Evolutionary conservation across 169 alveolate species (phyloP), one percentile per base, ranked within the genome.

Genomic region (Perkinsus marinus): DNA sequence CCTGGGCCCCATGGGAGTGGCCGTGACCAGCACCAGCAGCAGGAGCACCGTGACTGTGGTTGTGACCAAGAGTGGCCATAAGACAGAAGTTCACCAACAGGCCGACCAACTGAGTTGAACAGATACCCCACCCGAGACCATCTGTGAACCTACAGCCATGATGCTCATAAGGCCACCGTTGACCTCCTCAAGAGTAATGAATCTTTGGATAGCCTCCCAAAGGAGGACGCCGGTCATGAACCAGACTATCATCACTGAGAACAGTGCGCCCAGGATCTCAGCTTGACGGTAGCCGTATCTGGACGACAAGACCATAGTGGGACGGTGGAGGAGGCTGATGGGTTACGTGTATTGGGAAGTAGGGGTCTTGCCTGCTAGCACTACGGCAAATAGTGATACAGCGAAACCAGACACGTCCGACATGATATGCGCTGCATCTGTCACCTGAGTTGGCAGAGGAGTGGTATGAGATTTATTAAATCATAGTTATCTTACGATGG

Each of bases 351-450:
- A 92, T 34, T 92, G 90, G 41, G 93, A 92, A 0, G 96, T 95
- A 9, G 98, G 97, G 47, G 96, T 94, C 39, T 92, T 93, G 68
- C 92, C 92, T 39, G 97, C 94, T 26, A 96, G 92, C 92, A 92
- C 92, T 47, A 97, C 92, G 0, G 98, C 94, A 68, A 95, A 68
- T 34, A 97, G 94, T 0, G 97, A 94, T 90, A 97, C 97, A 0
- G 94, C 90, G 91, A 96, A 97, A 0, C 98, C 98, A 57, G 95
- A 92, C 43, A 97, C 92, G 91, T 97, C 99, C 39, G 98, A 95
- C 57, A 96, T 93, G 92, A 97, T 92, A 94, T 97, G 99, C 6
- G 99, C 98, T 38, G 99, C 97, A 93, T 97, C 99, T 19, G 98
- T 92, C 43, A 96, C 79, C 79, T 57, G 79, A 57, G 7, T 26